phyloP scores from a whole-genome alignment of 139 green algal genomes.

The Pleodorina starrii region DNA sequence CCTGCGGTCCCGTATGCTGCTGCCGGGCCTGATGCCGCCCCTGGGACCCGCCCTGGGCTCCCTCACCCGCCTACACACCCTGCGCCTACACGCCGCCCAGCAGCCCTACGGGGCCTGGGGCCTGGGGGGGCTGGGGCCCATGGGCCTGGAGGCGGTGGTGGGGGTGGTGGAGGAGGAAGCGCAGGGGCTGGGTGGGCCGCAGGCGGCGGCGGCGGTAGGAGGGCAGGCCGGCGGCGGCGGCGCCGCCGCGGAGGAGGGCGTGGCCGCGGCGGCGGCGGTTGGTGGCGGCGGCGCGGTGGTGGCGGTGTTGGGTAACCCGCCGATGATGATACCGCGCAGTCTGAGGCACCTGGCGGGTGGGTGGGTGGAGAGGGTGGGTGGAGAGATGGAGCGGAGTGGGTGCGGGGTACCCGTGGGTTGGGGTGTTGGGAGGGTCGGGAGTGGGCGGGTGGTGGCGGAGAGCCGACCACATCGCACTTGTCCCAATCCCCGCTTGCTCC shows the following conservation, averaged over 20 bases:
- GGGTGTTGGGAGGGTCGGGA: too few relatives aligned
- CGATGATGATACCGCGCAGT: not conserved
- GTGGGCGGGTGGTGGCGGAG: too few relatives aligned
- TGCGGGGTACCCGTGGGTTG: too few relatives aligned
- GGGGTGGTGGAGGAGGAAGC: not conserved
- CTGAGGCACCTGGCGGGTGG: not conserved
- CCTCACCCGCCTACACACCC: not conserved
- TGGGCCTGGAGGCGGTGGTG: not conserved
- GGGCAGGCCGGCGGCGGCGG: not conserved
- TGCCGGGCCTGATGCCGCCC: not conserved
- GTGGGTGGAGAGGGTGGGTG: not conserved
- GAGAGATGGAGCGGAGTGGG: too few relatives aligned
- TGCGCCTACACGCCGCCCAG: not conserved
- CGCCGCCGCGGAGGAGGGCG: not conserved
- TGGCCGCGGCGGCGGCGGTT: not conserved
- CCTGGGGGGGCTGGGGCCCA: not conserved
- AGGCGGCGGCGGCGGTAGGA: not conserved
- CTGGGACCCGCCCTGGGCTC: not conserved
- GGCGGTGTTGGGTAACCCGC: not conserved
- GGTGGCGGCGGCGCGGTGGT: not conserved
- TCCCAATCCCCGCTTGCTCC: too few relatives aligned
- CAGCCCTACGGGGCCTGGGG: not conserved
- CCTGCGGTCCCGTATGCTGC: not conserved
- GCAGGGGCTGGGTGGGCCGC: not conserved
- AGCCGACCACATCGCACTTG: too few relatives aligned